Percentiles rank a stretch among this genome's conserved stretches.
phyloP scores from a whole-genome alignment of 1,139 yeast genomes.

The Hyphopichia burtonii region DNA sequence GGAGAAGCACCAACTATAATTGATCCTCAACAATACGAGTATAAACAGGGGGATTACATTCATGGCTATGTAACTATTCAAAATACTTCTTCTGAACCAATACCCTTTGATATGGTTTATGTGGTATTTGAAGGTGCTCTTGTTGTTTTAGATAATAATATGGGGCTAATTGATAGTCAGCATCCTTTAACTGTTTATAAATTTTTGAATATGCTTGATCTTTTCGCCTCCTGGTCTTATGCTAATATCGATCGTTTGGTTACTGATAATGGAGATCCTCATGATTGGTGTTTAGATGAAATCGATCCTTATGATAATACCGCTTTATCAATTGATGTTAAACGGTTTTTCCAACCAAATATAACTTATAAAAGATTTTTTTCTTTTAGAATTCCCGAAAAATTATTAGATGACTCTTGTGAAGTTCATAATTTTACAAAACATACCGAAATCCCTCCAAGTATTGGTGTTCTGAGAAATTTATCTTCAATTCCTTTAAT shows the following conservation, averaged over 20 bases:
- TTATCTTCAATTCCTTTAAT: conserved; percentile 17
- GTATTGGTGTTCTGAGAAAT: conserved; percentile 33
- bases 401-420: conserved; percentile 42
- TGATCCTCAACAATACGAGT: conserved; percentile 26
- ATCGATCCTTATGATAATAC: conserved; percentile 45
- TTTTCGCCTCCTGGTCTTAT: conserved; percentile 48
- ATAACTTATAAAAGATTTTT: conserved; percentile 43
- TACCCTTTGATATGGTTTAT: conserved; percentile 36
- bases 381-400: conserved; percentile 43
- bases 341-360: conserved; percentile 37
- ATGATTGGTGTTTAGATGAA: conserved; percentile 51
- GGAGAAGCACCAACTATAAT: conserved; percentile 30
- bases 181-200: conserved; percentile 27
- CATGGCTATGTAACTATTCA: conserved; percentile 33
- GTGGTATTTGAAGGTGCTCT: conserved; percentile 33
- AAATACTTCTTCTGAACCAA: conserved; percentile 21
- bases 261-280: conserved; percentile 49
- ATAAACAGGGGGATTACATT: conserved; percentile 32
- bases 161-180: conserved; percentile 29
- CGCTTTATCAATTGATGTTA: conserved; percentile 35
- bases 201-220: conserved; percentile 45
- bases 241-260: conserved; percentile 45
- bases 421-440: conserved; percentile 33
- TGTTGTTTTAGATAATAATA: conserved; percentile 25
- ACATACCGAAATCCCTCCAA: conserved; percentile 41